Base-by-base conservation (phyloP, 768 basidiomycete genomes). In the Lactifluus hygrophoroides region DNA sequence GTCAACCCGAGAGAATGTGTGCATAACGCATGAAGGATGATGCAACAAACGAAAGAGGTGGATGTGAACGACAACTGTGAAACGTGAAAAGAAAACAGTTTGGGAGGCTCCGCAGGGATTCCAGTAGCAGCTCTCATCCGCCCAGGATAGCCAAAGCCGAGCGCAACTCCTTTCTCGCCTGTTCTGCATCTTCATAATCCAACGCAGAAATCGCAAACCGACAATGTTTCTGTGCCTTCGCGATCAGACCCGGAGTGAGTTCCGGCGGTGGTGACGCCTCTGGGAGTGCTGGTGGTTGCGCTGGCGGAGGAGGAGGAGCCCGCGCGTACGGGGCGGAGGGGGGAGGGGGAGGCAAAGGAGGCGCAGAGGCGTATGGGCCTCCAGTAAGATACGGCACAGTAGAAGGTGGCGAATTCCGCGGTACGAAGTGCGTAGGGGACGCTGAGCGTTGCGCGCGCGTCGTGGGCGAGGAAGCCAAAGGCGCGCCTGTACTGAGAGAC, bases 171-270 rank as follows among this genome's bases (percentile, higher is more conserved):
- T 80, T 85, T 67, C 81, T 79, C 17, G 95, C 95, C 65, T 90
- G 88, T 62, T 88, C 87, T 10, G 78, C 77, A 70, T 99, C 95
- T 68, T 98, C 95, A 69, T 94, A 97, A 68, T 97, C 93, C 54
- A 99, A 75, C n/a, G 96, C 84, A 30, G 90, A 92, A 57, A 97
- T 90, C 7, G 95, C 95, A 73, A 88, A 96, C 53, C 81, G 80
- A 65, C 93, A 93, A 66, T 94, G 93, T 68, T 90, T 96, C 76
- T 99, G 94, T 14, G 82, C 83, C 61, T 86, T 82, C 19, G 84
- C 76, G 25, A 96, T 79, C 53, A 84, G 68, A 52, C 74, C 74
- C 4, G 88, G 83, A 1, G 87, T 82, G 46, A 93, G 71, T 32
- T 84, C 83, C 9, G 65, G 45, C 9, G 64, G 58, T 2, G 64